A percentile compares a stretch with the other conserved stretches of the same genome.
These are phyloP conservation scores for Termitomyces sp. DNA, from an alignment of 1,284 basidiomycete genomes.

Conservation along the genomic window DNA sequence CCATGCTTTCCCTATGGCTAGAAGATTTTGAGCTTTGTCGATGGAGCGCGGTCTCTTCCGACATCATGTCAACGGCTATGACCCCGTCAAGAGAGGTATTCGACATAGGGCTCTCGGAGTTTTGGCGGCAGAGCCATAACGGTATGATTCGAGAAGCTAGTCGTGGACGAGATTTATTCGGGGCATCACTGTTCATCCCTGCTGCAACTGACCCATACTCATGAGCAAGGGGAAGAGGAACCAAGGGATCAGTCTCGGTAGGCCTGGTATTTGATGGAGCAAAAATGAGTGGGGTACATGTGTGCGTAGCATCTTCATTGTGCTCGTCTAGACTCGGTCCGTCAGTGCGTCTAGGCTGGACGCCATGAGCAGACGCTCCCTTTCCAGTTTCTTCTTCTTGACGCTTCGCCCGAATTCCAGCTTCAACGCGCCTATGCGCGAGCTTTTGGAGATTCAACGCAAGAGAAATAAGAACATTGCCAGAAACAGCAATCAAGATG, in stretches of 20 bases:
- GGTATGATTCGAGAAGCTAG: constrained; percentile 22
- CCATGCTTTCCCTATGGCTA: constrained; percentile 15
- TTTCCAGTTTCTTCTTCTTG: constrained; percentile 7
- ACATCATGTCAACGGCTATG: constrained; percentile 30
- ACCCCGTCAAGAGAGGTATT: constrained; percentile 2
- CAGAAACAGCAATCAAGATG: constrained; percentile 78
- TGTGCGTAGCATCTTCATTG: constrained; percentile 23
- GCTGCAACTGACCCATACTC: constrained; percentile 12
- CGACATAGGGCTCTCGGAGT: not conserved
- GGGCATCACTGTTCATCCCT: not conserved
- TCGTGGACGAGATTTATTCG: not conserved
- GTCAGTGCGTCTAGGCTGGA: constrained; percentile 11
- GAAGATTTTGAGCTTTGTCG: constrained; percentile 17
- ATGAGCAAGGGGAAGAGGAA: constrained; percentile 18
- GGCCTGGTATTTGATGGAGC: not conserved
- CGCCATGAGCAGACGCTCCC: constrained; percentile 12
- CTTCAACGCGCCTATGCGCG: constrained; percentile 74
- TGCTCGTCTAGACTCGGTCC: constrained; percentile 26
- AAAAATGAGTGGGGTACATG: not conserved
- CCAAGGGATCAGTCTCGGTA: constrained; percentile 25
- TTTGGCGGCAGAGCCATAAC: constrained; percentile 11
- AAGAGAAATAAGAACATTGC: constrained; percentile 86
- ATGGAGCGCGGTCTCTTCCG: constrained; percentile 29
- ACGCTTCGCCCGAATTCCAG: constrained; percentile 20
- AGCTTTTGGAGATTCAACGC: constrained; percentile 92